These are phyloP conservation scores for Chaetomium olivaceum DNA, from an alignment of 2,329 filamentous ascomycete species.

Conservation along the genomic window DNA sequence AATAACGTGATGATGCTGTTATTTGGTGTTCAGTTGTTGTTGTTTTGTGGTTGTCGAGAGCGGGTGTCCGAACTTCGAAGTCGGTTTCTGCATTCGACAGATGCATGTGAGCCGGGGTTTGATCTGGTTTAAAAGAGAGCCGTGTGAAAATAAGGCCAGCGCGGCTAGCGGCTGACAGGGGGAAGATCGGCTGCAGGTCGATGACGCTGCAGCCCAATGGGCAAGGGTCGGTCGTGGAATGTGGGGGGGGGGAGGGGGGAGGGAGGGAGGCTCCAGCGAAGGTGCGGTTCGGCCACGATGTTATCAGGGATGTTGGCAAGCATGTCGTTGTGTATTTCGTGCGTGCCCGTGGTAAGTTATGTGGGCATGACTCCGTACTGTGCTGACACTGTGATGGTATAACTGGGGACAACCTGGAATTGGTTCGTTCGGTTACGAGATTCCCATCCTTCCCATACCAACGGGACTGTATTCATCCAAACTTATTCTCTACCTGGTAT, in stretches of 20 bases:
- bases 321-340: not conserved
- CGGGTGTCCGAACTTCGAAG: not conserved
- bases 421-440: no score
- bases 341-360: no score
- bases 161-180: conserved; percentile 30
- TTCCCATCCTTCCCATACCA: not conserved
- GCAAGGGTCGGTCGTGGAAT: conserved; percentile 30
- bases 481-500: no score
- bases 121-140: conserved; percentile 11
- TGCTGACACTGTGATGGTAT: not conserved
- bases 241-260: conserved; percentile 26
- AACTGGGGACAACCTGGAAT: not conserved
- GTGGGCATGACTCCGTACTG: not conserved
- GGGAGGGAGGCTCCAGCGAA: not conserved
- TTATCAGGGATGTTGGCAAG: conserved; percentile 3
- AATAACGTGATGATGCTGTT: not conserved
- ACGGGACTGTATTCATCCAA: not conserved
- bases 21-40: not conserved
- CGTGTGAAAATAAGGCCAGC: conserved; percentile 23
- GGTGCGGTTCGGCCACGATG: conserved; percentile 2
- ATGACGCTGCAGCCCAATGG: conserved; percentile 36
- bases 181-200: conserved; percentile 34
- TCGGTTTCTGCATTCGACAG: not conserved
- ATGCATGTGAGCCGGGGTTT: conserved; percentile 10
- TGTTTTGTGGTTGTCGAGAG: not conserved